Percentiles rank a stretch among this genome's conserved stretches.
phyloP scores from a whole-genome alignment of 2,329 filamentous ascomycete genomes.

The Microcyclosporella mali region DNA sequence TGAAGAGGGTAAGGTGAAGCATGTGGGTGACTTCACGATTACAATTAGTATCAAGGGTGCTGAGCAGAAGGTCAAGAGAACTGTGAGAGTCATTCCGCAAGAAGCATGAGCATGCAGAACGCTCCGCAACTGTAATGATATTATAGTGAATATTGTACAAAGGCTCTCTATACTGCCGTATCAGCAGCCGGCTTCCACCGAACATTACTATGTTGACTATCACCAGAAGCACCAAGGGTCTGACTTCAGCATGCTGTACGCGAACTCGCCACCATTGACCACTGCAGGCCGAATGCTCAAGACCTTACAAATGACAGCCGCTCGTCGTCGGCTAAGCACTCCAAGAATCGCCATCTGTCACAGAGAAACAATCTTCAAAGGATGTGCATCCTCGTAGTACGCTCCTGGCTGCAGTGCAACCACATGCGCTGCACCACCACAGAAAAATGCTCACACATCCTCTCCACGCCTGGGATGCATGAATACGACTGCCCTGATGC shows the following conservation, averaged over 20 bases:
- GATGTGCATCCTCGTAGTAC: slow-evolving; percentile 16
- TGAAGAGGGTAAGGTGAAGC: slow-evolving; percentile 41
- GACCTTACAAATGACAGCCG: no score
- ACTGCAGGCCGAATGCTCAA: no score
- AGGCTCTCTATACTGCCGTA: no score
- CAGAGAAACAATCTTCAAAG: slow-evolving; percentile 1
- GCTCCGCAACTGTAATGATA: background rate
- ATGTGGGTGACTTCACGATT: slow-evolving; percentile 48
- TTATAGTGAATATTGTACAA: background rate
- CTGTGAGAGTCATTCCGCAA: slow-evolving; percentile 38
- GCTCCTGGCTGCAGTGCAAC: slow-evolving; percentile 11
- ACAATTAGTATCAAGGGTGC: slow-evolving; percentile 47
- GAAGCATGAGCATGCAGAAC: slow-evolving; percentile 11
- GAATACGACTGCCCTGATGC: slow-evolving; percentile 11
- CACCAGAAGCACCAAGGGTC: no score
- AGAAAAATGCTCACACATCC: slow-evolving; percentile 11
- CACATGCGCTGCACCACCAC: slow-evolving; percentile 11
- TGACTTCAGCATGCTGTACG: no score
- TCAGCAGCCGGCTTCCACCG: no score
- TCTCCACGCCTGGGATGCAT: slow-evolving; percentile 8
- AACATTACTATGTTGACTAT: no score
- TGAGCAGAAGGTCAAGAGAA: slow-evolving; percentile 37
- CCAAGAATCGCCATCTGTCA: no score
- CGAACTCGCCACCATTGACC: no score
- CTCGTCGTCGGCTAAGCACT: no score